Evolutionary conservation across 495 filamentous ascomycete species (phyloP), one percentile per base, ranked within the genome.

Genomic region (Podospora bellae-mahoneyi): DNA sequence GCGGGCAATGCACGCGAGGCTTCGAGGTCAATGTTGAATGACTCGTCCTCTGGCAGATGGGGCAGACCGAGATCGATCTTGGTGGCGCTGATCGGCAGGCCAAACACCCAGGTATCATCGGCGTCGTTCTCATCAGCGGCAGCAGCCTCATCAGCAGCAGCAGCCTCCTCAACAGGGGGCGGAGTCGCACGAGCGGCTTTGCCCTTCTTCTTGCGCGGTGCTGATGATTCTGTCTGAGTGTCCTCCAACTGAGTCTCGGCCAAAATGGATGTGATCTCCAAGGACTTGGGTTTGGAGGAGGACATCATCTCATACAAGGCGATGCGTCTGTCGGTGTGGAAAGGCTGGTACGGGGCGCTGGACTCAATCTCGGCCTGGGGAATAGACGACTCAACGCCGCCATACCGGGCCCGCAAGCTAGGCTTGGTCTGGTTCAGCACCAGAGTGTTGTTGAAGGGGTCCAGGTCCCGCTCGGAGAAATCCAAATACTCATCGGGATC

Each of bases 331-430:
- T 97, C 93, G 0, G 92, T 94, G 74, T 96, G 92, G 79, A 97
- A 96, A 0, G 94, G 92, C 68, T 93, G 91, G 67, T 94, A 97
- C 2, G 92, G 90, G 7, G 92, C 89, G 69, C 92, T 95, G 1
- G 93, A 95, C 75, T 97, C 94, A 68, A 97, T 94, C 80, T 97
- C 94, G 2, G 93, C 91, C 70, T 93, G 90, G 4, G 92, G 92
- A 62, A 96, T 87, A n/a, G 83, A 82, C 3, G 82, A 81, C 61
- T 84, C 83, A 7, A 79, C 76, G 60, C 77, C 72, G 48, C 77
- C 72, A 68, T 80, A 72, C 44, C 76, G 66, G 44, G 72, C 61
- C 60, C 68, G 66, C 32, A 71, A 62, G 23, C 77, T 74, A 16
- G 72, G 72, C 58, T 71, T 73, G 54, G 57, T 30, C 19, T 75